phyloP scores from a whole-genome alignment of 2,329 filamentous ascomycete genomes.

The Fusarium pseudonygamai region DNA sequence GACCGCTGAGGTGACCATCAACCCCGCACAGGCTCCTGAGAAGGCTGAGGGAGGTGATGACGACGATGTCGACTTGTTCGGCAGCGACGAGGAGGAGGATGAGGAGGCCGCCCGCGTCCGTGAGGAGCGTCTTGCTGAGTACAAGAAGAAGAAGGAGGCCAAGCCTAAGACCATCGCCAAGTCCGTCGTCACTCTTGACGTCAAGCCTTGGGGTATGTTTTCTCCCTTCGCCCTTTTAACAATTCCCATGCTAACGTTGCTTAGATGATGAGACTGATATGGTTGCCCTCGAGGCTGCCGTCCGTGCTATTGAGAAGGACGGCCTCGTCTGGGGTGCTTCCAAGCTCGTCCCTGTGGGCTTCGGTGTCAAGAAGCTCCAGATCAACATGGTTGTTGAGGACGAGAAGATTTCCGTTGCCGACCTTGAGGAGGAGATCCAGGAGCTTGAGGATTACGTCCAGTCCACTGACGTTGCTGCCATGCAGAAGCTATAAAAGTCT shows the following conservation, averaged over 20 bases:
- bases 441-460: constrained; percentile 95
- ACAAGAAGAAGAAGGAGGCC: constrained; percentile 95
- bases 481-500: constrained; percentile 84
- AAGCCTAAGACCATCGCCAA: constrained; percentile 94
- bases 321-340: constrained; percentile 96
- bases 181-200: constrained; percentile 93
- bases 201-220: constrained; percentile 97
- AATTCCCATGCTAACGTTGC: constrained; percentile 36
- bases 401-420: constrained; percentile 89
- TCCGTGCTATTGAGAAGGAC: constrained; percentile 87
- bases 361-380: constrained; percentile 99
- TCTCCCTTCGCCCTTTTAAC: too few species aligned
- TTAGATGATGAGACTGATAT: constrained; percentile 94
- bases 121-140: constrained; percentile 90
- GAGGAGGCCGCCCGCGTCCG: constrained; percentile 84
- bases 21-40: constrained; percentile 78
- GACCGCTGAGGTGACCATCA: constrained; percentile 76
- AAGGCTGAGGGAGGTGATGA: constrained; percentile 51
- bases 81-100: constrained; percentile 93
- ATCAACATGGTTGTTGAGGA: constrained; percentile 98
- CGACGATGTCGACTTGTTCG: constrained; percentile 93
- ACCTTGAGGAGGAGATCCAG: constrained; percentile 84
- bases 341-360: constrained; percentile 89
- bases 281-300: constrained; percentile 79
- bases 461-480: constrained; percentile 88